Evolutionary conservation across 352 stramenopile genomes (phyloP).

Genomic region (Blastocystis sp.): DNA sequence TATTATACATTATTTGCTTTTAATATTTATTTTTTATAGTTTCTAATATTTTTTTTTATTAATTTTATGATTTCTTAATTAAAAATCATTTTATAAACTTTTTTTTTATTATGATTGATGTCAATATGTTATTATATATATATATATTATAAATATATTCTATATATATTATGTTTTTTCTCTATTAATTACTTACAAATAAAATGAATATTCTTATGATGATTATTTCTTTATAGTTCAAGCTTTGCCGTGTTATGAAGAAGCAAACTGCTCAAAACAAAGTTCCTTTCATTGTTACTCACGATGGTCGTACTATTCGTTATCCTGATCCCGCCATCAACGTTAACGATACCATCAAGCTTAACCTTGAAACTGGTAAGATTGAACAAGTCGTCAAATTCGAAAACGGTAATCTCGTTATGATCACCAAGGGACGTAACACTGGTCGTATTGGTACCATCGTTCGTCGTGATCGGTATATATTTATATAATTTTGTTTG

Average conservation of each 20-base stretch:
- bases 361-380: slow-evolving; percentile 88
- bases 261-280: slow-evolving; percentile 79
- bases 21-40: too few species aligned
- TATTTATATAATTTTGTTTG: too few species aligned
- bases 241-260: slow-evolving; percentile 89
- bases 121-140: too few species aligned
- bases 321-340: slow-evolving; percentile 94
- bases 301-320: slow-evolving; percentile 91
- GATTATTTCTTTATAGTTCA: slow-evolving; percentile 61
- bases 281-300: slow-evolving; percentile 88
- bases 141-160: too few species aligned
- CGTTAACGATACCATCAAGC: slow-evolving; percentile 95
- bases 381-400: slow-evolving; percentile 91
- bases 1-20: too few species aligned
- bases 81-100: too few species aligned
- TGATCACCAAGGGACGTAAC: slow-evolving; percentile 88
- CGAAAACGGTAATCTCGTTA: slow-evolving; percentile 83
- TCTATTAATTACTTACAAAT: too few species aligned
- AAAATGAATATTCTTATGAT: too few species aligned
- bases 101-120: too few species aligned
- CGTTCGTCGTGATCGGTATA: slow-evolving; percentile 84
- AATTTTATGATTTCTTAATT: too few species aligned
- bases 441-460: slow-evolving; percentile 81
- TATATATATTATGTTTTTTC: too few species aligned
- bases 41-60: too few species aligned